A percentile compares a stretch with the other conserved stretches of the same genome.
Conservation (phyloP, 164 flowering plant species). For the Stephania yunnanensis region DNA sequence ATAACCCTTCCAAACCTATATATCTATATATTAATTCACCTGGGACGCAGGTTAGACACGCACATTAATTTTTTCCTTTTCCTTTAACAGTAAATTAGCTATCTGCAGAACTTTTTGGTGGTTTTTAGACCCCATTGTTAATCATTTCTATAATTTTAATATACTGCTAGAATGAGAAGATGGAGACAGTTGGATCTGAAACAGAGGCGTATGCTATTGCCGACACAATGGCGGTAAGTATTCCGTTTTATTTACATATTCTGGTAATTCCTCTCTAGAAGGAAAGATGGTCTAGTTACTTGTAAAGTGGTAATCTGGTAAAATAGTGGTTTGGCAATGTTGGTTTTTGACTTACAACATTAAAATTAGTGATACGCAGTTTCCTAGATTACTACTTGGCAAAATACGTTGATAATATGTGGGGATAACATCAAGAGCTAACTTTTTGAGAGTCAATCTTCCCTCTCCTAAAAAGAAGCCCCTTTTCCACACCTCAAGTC, state of each 20-base stretch:
- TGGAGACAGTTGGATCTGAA: constrained; percentile 79
- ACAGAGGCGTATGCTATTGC: constrained; percentile 93
- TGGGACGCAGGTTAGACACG: constrained; percentile 73
- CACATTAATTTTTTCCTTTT: neutral
- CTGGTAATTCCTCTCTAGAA: neutral
- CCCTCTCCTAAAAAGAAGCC: too few species aligned
- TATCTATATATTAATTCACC: constrained; percentile 81
- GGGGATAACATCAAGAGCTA: too few species aligned
- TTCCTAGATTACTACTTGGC: neutral
- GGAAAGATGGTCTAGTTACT: neutral
- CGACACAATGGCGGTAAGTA: constrained; percentile 77
- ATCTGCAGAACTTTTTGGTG: neutral
- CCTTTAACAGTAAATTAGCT: neutral
- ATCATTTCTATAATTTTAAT: neutral
- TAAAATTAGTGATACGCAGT: neutral
- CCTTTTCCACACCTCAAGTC: too few species aligned
- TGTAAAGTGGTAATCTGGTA: neutral
- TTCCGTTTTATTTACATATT: neutral
- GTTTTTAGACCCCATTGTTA: neutral
- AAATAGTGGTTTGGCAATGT: neutral
- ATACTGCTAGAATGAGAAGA: constrained; percentile 58
- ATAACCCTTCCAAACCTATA: constrained; percentile 69
- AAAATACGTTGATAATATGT: neutral
- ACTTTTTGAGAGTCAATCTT: too few species aligned
- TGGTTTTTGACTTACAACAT: neutral